Conservation (phyloP, 2,329 filamentous ascomycete genomes). For the Pestalotiopsis sp. region DNA sequence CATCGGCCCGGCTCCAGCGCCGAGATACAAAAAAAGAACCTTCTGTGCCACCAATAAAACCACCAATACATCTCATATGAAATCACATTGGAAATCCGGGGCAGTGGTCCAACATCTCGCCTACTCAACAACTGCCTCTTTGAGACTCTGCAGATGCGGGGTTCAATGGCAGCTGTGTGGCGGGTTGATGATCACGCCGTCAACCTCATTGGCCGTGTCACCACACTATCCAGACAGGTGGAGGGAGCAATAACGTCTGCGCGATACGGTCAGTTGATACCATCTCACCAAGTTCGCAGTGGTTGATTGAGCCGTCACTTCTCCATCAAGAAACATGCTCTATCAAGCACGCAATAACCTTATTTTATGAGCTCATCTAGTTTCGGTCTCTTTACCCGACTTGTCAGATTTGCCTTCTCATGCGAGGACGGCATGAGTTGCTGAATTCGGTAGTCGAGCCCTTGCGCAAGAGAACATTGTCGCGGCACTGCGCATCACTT, state of each 20-base stretch:
- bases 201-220: not conserved
- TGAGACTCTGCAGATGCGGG: conserved; percentile 9
- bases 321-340: not conserved
- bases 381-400: not conserved
- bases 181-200: not conserved
- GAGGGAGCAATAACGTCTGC: not conserved
- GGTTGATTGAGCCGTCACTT: not conserved
- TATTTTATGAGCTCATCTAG: not conserved
- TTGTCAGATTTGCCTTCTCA: not conserved
- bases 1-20: not conserved
- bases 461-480: not conserved
- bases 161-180: not conserved
- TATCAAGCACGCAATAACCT: conserved; percentile 9
- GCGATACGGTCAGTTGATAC: not conserved
- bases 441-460: conserved; percentile 3
- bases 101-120: conserved; percentile 4
- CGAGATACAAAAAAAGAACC: not conserved
- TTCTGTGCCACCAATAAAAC: not conserved
- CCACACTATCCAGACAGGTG: not conserved
- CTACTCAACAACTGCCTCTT: conserved; percentile 12
- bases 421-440: conserved; percentile 4
- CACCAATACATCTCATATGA: not conserved
- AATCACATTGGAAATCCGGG: not conserved
- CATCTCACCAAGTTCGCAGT: not conserved
- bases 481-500: not conserved